A percentile compares a stretch with the other conserved stretches of the same genome.
Evolutionary conservation across 169 alveolate genomes (phyloP).

Genomic region (Theileria sp.): DNA sequence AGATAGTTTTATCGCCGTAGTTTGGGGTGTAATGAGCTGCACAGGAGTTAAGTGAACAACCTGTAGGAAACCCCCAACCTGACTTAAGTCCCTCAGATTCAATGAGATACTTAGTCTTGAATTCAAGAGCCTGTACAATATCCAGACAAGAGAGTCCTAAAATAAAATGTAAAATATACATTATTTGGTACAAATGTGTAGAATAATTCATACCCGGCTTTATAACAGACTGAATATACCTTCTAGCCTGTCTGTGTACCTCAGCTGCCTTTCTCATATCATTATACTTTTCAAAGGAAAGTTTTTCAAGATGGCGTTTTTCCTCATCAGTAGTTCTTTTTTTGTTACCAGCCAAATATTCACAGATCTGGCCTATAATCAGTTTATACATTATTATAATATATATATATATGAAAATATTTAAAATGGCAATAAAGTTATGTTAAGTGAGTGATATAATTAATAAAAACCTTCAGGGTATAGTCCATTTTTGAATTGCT

Average conservation of each 20-base stretch:
- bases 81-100: slow-evolving; percentile 93
- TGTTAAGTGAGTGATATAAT: background rate
- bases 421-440: background rate
- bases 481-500: slow-evolving; percentile 43
- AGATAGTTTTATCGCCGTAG: slow-evolving; percentile 84
- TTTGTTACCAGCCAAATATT: slow-evolving; percentile 85
- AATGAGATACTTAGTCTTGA: slow-evolving; percentile 91
- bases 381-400: background rate
- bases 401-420: background rate
- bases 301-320: slow-evolving; percentile 86
- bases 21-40: slow-evolving; percentile 99
- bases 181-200: background rate
- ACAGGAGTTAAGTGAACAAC: slow-evolving; percentile 93
- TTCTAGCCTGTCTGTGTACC: slow-evolving; percentile 97
- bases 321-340: slow-evolving; percentile 85
- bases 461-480: slow-evolving; percentile 47
- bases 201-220: slow-evolving; percentile 81
- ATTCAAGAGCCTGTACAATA: slow-evolving; percentile 93
- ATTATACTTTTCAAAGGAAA: slow-evolving; percentile 82
- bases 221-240: slow-evolving; percentile 92
- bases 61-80: slow-evolving; percentile 99
- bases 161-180: background rate
- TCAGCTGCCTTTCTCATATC: slow-evolving; percentile 98
- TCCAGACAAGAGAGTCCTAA: slow-evolving; percentile 92
- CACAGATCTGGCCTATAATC: slow-evolving; percentile 80